Conservation (phyloP, 1,284 basidiomycete genomes). For the Cryptococcus sp. region DNA sequence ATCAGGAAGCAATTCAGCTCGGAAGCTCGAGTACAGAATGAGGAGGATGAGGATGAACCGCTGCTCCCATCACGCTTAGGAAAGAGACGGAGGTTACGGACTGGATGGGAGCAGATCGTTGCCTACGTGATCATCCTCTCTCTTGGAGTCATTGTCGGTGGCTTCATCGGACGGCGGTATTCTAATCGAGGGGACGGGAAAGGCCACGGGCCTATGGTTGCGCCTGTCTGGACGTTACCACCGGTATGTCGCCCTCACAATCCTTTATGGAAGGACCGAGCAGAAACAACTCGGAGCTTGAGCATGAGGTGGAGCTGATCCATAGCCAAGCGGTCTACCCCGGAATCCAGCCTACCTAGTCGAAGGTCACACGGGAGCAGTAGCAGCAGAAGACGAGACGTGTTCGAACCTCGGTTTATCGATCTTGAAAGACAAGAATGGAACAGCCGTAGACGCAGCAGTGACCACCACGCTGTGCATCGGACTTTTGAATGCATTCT, state of each 20-base stretch:
- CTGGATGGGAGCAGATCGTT: neutral
- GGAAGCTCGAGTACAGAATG: no score
- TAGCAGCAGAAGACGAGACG: conserved; percentile 75
- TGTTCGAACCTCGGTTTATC: conserved; percentile 80
- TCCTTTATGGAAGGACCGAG: no score
- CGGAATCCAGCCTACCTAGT: conserved; percentile 71
- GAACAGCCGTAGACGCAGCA: conserved; percentile 85
- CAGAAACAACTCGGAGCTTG: neutral
- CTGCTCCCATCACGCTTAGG: neutral
- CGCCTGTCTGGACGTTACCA: conserved; percentile 33
- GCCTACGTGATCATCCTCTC: neutral
- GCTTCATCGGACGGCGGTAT: neutral
- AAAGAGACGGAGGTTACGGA: neutral
- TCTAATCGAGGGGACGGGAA: conserved; percentile 2
- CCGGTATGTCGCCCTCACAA: conserved; percentile 16
- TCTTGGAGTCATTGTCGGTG: conserved; percentile 1
- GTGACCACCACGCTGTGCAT: conserved; percentile 75
- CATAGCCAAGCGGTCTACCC: conserved; percentile 43
- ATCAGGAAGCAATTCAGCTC: no score
- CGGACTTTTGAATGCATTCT: conserved; percentile 85
- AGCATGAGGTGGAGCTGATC: neutral
- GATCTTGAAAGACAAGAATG: conserved; percentile 66
- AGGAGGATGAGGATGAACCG: neutral
- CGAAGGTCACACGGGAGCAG: conserved; percentile 69
- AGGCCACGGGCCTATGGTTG: conserved; percentile 30